Evolutionary conservation across 2,329 filamentous ascomycete genomes (phyloP), one percentile per base, ranked within the genome.

Genomic region (Cladorrhinum sp.): DNA sequence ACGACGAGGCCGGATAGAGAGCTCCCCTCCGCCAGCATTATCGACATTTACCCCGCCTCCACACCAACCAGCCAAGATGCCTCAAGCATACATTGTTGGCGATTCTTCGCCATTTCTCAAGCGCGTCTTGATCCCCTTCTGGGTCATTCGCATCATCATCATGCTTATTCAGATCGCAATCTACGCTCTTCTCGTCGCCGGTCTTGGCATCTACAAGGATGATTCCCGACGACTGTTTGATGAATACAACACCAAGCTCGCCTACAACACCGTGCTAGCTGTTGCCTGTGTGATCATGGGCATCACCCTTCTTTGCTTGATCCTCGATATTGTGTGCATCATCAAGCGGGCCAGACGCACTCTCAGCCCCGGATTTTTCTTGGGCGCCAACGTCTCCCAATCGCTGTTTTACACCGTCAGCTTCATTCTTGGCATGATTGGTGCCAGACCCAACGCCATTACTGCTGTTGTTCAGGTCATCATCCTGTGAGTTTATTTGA

Each of bases 51-150:
- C 18, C 49, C 21, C 49, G 20, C 18, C 14, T 14, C 14, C 26
- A 33, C 33, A 28, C 21, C 58, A 42, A 18, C 30, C 28, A 39
- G 6, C 56, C 62, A 59, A 20, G 39, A 72, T 72, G 70, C 57
- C 67, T 3, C 55, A 57, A 30, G 63, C 66, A 18, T 71, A 69
- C 57, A 58, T 69, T 52, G 56, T 72, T 55, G 71, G 69, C 66
- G 72, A 73, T 49, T 70, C 70, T 58, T 74, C 72, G 66, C 72
- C 73, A 16, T 74, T 74, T 59, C 65, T 72, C 54, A 74, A 74
- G 66, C 70, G 72, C 42, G 67, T 74, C 12, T 58, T 74, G 57
- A 67, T 74, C 28, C 73, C 73, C 8, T 73, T 74, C 63, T 74
- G 72, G 71, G 65, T 73, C 21, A 24, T 74, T 12, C 72, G 73